Percentiles rank a stretch among this genome's conserved stretches.
phyloP scores from a whole-genome alignment of 1,284 basidiomycete species.

The Moesziomyces sp. region DNA sequence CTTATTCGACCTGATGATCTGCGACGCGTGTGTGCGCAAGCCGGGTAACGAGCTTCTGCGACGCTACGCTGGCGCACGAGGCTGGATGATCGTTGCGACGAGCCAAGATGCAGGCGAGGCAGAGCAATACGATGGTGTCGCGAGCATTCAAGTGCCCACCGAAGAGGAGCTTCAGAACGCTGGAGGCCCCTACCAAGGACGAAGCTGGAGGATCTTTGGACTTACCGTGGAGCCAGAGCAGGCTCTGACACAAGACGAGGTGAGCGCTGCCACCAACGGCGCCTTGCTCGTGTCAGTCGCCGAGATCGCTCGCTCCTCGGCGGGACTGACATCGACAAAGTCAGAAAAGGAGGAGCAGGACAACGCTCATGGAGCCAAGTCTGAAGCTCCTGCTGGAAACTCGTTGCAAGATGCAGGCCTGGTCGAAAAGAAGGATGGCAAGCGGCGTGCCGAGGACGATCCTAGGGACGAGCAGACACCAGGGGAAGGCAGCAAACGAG shows the following conservation, averaged over 20 bases:
- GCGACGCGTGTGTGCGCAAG: slow-evolving; percentile 59
- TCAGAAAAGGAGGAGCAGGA: not conserved
- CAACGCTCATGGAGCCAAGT: slow-evolving; percentile 3
- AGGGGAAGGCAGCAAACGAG: slow-evolving; percentile 12
- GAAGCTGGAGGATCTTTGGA: slow-evolving; percentile 49
- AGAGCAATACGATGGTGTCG: slow-evolving; percentile 23
- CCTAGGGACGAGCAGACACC: not conserved
- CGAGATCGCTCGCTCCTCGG: slow-evolving; percentile 24
- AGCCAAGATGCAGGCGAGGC: slow-evolving; percentile 15
- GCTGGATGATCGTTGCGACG: slow-evolving; percentile 52
- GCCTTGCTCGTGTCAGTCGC: slow-evolving; percentile 45
- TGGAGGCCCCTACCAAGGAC: slow-evolving; percentile 22
- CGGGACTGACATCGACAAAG: slow-evolving; percentile 12
- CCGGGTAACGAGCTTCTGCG: slow-evolving; percentile 41
- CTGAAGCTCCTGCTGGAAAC: not conserved
- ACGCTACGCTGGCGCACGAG: slow-evolving; percentile 51
- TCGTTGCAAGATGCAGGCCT: not conserved
- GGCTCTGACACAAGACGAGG: slow-evolving; percentile 22
- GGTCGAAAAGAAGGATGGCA: slow-evolving; percentile 10
- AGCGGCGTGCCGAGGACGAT: slow-evolving; percentile 26
- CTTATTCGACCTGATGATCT: slow-evolving; percentile 62
- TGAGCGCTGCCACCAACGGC: slow-evolving; percentile 30
- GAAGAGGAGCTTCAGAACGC: slow-evolving; percentile 26
- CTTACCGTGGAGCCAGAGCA: slow-evolving; percentile 36
- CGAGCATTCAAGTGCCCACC: slow-evolving; percentile 39